Evolutionary conservation across 2,329 filamentous ascomycete species (phyloP).

Genomic region (Sporothrix sp.): DNA sequence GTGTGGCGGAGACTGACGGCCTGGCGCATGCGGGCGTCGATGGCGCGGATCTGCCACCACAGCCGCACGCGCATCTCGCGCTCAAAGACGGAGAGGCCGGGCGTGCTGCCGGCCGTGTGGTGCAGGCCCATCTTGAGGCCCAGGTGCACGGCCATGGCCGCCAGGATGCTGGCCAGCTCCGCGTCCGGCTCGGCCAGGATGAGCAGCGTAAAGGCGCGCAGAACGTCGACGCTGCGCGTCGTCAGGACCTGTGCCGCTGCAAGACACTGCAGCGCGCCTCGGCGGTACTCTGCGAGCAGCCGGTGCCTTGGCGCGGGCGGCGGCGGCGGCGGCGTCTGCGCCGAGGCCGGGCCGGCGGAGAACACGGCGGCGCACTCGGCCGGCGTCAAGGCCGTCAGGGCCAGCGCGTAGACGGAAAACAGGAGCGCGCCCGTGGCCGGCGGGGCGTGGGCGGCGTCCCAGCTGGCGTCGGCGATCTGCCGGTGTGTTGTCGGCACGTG

Average conservation of each 20-base stretch:
- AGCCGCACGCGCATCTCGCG: conserved; percentile 43
- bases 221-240: conserved; percentile 22
- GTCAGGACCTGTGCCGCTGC: conserved; percentile 22
- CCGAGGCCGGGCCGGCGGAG: conserved; percentile 1
- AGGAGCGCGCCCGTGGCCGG: conserved; percentile 20
- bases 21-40: conserved; percentile 33
- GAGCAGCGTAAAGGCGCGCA: conserved; percentile 25
- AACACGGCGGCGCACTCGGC: conserved; percentile 4
- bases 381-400: conserved; percentile 19
- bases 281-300: conserved; percentile 21
- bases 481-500: conserved; percentile 26
- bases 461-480: conserved; percentile 24
- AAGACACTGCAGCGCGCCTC: conserved; percentile 21
- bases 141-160: conserved; percentile 18
- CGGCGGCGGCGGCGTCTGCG: not conserved
- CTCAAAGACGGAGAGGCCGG: conserved; percentile 40
- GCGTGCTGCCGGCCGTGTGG: conserved; percentile 24
- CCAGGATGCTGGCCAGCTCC: conserved; percentile 21
- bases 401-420: conserved; percentile 24
- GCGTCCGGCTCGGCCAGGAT: conserved; percentile 24
- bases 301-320: not conserved
- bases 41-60: conserved; percentile 46
- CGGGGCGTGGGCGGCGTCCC: conserved; percentile 17
- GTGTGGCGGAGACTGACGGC: conserved; percentile 2
- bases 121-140: conserved; percentile 29